Evolutionary conservation across 345 rosid species (phyloP), one percentile per base, ranked within the genome.

Genomic region (Brassica carinata): DNA sequence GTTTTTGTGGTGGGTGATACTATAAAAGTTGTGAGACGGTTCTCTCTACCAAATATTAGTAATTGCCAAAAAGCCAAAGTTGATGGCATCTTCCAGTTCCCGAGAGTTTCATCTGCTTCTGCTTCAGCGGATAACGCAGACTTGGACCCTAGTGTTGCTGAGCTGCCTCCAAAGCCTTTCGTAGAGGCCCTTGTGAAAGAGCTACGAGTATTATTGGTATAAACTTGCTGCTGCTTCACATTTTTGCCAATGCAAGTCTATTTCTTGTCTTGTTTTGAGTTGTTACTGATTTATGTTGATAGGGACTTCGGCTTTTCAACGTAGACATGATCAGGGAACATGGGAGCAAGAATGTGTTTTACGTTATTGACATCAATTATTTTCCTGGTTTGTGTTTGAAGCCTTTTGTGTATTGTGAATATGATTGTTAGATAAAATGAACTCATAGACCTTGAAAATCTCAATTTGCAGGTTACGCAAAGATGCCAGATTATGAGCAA

Each of bases 351-450:
- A 93, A 93, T 55, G 61, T 67, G 66, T 95, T 87, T 83, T 91
- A 90, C 73, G 98, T 91, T 75, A 88, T 95, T 18, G 99, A 95
- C 93, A 91, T 95, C 81, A 95, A 95, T 83, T 92, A 93, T 87
- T 95, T 92, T 77, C 99, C 98, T 67, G 98, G 98, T 7, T 81
- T 45, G 10, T 58, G 5, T 23, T n/a, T 62, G 29, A 5, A 58
- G 43, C 40, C 19, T 58, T 45, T 61, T 62, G 45, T 27, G 36
- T n/a, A 33, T 71, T 68, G 19, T 58, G 19, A 23, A 34, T n/a
- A 30, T 58, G 67, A 26, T 36, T 19, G 10, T 64, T n/a, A 17
- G 10, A 19, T 65, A 65, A 33, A 27, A 9, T 75, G 73, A 57
- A 19, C 8, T n/a, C 15, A 53, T n/a, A 17, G 62, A 15, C 8